Base-by-base conservation (phyloP, 306 rosid species). In the Herpetospermum pedunculosum region DNA sequence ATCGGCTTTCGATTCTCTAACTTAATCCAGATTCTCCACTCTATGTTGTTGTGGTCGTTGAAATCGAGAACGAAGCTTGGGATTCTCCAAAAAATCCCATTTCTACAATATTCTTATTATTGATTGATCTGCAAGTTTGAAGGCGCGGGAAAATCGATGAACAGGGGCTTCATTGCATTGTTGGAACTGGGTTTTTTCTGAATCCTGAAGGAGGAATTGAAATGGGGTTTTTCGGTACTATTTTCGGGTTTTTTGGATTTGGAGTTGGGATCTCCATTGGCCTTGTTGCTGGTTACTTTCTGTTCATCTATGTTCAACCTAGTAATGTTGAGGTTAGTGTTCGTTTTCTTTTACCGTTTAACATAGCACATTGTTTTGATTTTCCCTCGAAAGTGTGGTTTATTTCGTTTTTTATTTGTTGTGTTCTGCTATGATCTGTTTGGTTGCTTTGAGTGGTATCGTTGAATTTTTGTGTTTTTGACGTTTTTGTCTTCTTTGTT, bases 181-280 rank as follows among this genome's bases (percentile, higher is more conserved):
- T 34, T 32, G 26, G 44, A n/a, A 29, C 41, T 60, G 41, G 34
- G 8, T 16, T 15, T 64, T 35, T 35, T 64, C 30, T 64, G 48
- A 19, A n/a, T 64, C 47, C 29, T 21, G 46, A 64, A 69, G 35
- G 55, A 2, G 21, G 18, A 70, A 28, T 28, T 47, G 43, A 65
- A 41, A 93, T 93, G 97, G 97, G 92, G 29, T 90, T 93, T 80
- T 79, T 90, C 62, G 68, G 96, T 76, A 86, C 92, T 50, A 55
- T 93, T 44, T 78, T 89, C 49, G 90, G 97, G 0, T 44, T 90
- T 63, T 90, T 76, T 70, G 98, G 98, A 78, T 93, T 93, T 59
- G 97, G 97, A 82, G 16, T 90, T 62, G 98, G 97, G 34, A 89
- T 89, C 77, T 78, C 87, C 28, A 59, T 89, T 55, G 98, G 98